Evolutionary conservation across 1,284 basidiomycete genomes (phyloP), one percentile per base, ranked within the genome.

Genomic region (Ustilago trichophora): DNA sequence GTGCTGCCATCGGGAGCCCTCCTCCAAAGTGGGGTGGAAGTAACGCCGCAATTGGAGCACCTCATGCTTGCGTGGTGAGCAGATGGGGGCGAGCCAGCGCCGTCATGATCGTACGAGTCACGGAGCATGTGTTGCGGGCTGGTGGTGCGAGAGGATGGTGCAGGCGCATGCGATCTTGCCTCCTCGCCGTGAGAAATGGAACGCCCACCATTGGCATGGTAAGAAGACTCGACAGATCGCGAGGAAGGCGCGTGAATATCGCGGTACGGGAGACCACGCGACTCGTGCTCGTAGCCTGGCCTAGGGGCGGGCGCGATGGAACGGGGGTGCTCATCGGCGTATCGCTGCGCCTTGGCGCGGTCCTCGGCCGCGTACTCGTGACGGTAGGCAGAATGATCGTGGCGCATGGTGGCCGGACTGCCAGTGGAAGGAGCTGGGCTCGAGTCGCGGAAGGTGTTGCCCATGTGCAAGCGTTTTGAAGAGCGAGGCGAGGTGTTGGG

Each of bases 1-100:
- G 90, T 91, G 85, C 91, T 91, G 53, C 91, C 91, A 80, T 92
- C 91, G 72, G 91, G 90, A 72, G 91, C 90, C 82, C 92, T 91
- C 66, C 91, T 85, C 90, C 91, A 92, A 37, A 92, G 86, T 16
- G 91, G 91, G 8, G 91, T 92, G n/a, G 90, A 89, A 3, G 89
- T 92, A 22, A 90, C 92, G 74, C 91, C 89, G 83, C 91, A 92
- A 77, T 92, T 92, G 83, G 90, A 90, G 82, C 91, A 92, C 37
- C 50, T 58, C 58, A 75, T 37, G 19, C 66, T 59, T 2, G 66
- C 54, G 13, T 56, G 44, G 22, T 58, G 59, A 1, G 54, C 57
- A 19, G 62, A 42, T 22, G 57, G 64, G 36, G 64, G 57, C 29
- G 63, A 66, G 26, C 53, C 51, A 15, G 57, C 34, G 4, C 51